Evolutionary conservation across 108 stramenopile species (phyloP).

Genomic region (Cyclotella baltica): DNA sequence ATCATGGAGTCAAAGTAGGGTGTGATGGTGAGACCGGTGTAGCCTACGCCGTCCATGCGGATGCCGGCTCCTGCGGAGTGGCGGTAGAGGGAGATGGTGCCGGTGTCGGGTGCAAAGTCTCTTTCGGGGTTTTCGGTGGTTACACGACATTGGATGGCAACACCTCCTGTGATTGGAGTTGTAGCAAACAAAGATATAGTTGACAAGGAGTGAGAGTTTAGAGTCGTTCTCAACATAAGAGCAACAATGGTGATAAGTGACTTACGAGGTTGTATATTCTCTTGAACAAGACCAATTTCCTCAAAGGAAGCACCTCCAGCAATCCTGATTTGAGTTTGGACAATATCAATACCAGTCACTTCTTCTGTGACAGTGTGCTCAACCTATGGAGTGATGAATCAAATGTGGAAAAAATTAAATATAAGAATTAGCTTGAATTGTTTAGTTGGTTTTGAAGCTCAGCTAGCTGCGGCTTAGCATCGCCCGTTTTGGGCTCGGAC

Average conservation of each 20-base stretch:
- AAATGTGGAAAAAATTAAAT: too few species aligned
- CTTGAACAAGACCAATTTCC: constrained; percentile 79
- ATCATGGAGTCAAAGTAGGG: constrained; percentile 95
- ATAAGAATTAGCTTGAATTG: too few species aligned
- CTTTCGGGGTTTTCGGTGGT: constrained; percentile 90
- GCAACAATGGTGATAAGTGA: background rate
- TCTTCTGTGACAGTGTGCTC: constrained; percentile 98
- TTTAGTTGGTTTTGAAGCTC: too few species aligned
- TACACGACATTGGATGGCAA: constrained; percentile 95
- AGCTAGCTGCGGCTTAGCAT: too few species aligned
- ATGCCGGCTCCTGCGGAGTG: constrained; percentile 90
- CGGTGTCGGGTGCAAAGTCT: constrained; percentile 93
- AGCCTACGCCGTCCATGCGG: constrained; percentile 89
- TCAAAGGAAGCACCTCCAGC: constrained; percentile 90
- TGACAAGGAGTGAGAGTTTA: background rate
- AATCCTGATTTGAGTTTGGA: constrained; percentile 92
- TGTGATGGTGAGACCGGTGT: constrained; percentile 79
- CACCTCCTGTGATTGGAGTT: constrained; percentile 39
- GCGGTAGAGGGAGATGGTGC: constrained; percentile 83
- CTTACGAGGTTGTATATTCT: constrained; percentile 63
- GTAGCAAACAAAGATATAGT: background rate
- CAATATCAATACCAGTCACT: constrained; percentile 94
- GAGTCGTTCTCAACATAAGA: background rate
- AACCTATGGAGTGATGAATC: constrained; percentile 62
- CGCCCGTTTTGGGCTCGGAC: too few species aligned